Base-by-base conservation (phyloP, 2,329 filamentous ascomycete species). In the Ophiostoma sp. region DNA sequence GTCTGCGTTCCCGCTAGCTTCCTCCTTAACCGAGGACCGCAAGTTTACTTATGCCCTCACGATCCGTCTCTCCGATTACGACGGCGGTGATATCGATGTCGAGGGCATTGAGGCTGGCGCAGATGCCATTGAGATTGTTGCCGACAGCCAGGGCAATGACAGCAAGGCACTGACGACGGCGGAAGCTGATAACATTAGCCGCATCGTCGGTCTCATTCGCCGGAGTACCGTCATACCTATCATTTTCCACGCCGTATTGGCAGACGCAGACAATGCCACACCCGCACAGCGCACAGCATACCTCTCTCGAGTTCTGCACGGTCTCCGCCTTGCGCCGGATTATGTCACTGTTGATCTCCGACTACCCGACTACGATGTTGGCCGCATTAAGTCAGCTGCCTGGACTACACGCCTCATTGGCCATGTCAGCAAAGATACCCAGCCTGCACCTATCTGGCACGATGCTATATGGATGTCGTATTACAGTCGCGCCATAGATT, bases 331-430 rank as follows among this genome's bases (percentile, higher is more conserved):
- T 48, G 87, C 85, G 0, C 87, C 89, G 1, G 88, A 90, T 68
- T 91, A 87, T 73, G 75, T 88, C 65, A 87, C 86, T n/a, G 79
- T 91, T 5, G 88, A 91, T 75, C 77, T 91, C 15, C 83, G 85
- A 31, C 81, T 87, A 39, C 83, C 81, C 39, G 81, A 86, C 66
- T 77, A 79, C 0, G 75, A 84, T 10, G 76, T 89, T 11, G 76
- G 79, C 7, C 80, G 82, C 23, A 78, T 89, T 20, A 78, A 89
- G 8, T 76, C 78, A 31, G 79, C 79, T 69, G 84, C 83, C 75
- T 87, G 87, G 1, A 80, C 82, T 13, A 87, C 86, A 5, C 87
- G 86, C 71, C 81, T 90, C 11, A 86, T 90, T 69, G 88, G 85
- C 10, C 84, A 86, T 72, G 84, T 84, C 68, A 79, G 82, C 72